A percentile compares a stretch with the other conserved stretches of the same genome.
Evolutionary conservation across 2,329 filamentous ascomycete genomes (phyloP).

Genomic region (Pleomassaria siparia): DNA sequence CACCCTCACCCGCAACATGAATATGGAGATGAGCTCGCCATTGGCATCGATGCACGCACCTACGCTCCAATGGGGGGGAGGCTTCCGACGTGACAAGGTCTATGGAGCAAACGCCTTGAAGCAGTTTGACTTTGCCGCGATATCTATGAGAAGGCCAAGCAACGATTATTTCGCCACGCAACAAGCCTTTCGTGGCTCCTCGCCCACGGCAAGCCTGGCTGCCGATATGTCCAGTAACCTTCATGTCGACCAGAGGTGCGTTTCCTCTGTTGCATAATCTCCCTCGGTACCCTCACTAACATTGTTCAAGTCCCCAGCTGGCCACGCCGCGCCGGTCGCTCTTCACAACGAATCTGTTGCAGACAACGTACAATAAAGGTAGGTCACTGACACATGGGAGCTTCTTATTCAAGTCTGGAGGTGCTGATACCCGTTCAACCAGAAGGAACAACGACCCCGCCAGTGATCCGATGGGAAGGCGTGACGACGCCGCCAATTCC

Average conservation of each 20-base stretch:
- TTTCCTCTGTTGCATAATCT: slow-evolving; percentile 36
- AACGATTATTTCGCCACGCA: slow-evolving; percentile 83
- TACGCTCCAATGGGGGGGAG: slow-evolving; percentile 60
- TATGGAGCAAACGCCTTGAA: slow-evolving; percentile 60
- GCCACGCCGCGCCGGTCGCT: slow-evolving; percentile 82
- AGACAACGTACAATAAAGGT: slow-evolving; percentile 61
- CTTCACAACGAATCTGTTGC: slow-evolving; percentile 73
- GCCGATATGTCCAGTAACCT: slow-evolving; percentile 97
- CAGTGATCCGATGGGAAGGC: slow-evolving; percentile 59
- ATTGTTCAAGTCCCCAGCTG: slow-evolving; percentile 68
- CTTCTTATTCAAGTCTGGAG: slow-evolving; percentile 10
- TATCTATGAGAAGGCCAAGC: slow-evolving; percentile 69
- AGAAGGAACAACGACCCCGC: slow-evolving; percentile 50
- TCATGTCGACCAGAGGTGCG: slow-evolving; percentile 88
- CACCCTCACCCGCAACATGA: slow-evolving; percentile 11
- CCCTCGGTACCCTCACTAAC: slow-evolving; percentile 38
- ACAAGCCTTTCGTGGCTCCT: slow-evolving; percentile 78
- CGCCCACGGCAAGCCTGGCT: slow-evolving; percentile 85
- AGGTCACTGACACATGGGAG: slow-evolving; percentile 40
- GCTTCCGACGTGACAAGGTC: slow-evolving; percentile 57
- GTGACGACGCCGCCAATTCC: slow-evolving; percentile 82
- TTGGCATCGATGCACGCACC: slow-evolving; percentile 87
- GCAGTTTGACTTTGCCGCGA: slow-evolving; percentile 73
- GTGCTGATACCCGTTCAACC: slow-evolving; percentile 31
- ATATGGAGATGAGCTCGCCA: slow-evolving; percentile 94